Conservation (phyloP, 495 filamentous ascomycete genomes). For the Hypomontagnella monticulosa region DNA sequence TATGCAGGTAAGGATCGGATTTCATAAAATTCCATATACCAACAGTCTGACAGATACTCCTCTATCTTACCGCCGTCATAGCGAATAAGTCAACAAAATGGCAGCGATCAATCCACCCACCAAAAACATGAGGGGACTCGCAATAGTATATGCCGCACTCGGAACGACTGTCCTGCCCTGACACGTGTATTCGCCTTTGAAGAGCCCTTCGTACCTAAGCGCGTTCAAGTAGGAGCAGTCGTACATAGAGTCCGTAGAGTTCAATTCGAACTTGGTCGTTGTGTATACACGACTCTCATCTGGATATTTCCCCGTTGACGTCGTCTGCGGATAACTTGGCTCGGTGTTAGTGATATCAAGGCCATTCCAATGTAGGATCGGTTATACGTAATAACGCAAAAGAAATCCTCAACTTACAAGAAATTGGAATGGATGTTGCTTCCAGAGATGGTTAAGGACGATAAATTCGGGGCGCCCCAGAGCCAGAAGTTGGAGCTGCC, state of each 20-base stretch:
- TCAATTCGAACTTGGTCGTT: constrained; percentile 18
- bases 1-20: too few relatives aligned
- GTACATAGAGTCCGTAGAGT: constrained; percentile 23
- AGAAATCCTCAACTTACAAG: constrained; percentile 13
- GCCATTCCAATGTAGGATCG: too few relatives aligned
- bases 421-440: constrained; percentile 23
- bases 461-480: constrained; percentile 20
- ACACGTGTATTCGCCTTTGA: constrained; percentile 26
- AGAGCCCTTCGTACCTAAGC: constrained; percentile 7
- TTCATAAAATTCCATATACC: background rate
- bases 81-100: background rate
- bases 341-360: background rate
- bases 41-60: background rate
- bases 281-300: constrained; percentile 8
- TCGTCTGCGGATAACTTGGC: constrained; percentile 16
- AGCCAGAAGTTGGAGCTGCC: constrained; percentile 19
- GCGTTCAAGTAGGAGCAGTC: constrained; percentile 25
- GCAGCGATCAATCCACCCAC: background rate
- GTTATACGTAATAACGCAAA: background rate
- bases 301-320: constrained; percentile 3
- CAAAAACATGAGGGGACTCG: background rate
- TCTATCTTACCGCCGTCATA: background rate
- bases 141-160: background rate
- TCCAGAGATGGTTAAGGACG: constrained; percentile 6
- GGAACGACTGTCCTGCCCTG: constrained; percentile 19